These are phyloP conservation scores for Cicer pinnatifidum DNA, from an alignment of 306 rosid genomes.

Conservation along the genomic window DNA sequence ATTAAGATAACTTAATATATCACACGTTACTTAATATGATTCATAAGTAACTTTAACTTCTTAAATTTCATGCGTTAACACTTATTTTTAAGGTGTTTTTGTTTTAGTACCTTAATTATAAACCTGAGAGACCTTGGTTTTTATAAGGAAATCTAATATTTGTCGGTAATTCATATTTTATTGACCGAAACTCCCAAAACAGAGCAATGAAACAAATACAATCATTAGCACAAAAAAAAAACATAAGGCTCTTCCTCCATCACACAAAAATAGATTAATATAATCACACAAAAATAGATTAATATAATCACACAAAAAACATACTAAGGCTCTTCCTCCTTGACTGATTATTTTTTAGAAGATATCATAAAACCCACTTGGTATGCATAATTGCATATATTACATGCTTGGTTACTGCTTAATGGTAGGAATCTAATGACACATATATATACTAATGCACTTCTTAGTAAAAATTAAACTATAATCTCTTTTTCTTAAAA, in stretches of 20 bases:
- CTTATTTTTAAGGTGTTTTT: too few species aligned
- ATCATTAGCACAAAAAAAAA: neutral
- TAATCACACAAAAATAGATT: neutral
- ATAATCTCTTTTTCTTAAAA: neutral
- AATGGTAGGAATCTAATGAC: constrained; percentile 5
- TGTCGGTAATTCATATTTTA: neutral
- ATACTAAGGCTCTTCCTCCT: neutral
- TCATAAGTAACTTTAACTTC: too few species aligned
- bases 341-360: neutral
- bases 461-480: constrained; percentile 23
- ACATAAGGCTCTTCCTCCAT: too few species aligned
- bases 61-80: too few species aligned
- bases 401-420: constrained; percentile 1
- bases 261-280: neutral
- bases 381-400: neutral
- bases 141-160: neutral
- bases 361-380: neutral
- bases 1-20: too few species aligned
- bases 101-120: too few species aligned
- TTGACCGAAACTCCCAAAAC: constrained; percentile 2
- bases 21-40: too few species aligned
- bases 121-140: too few species aligned
- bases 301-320: neutral
- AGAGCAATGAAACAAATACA: constrained; percentile 1
- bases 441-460: constrained; percentile 10